Conservation (phyloP, 2,329 filamentous ascomycete species). For the Talaromyces pinophilus region DNA sequence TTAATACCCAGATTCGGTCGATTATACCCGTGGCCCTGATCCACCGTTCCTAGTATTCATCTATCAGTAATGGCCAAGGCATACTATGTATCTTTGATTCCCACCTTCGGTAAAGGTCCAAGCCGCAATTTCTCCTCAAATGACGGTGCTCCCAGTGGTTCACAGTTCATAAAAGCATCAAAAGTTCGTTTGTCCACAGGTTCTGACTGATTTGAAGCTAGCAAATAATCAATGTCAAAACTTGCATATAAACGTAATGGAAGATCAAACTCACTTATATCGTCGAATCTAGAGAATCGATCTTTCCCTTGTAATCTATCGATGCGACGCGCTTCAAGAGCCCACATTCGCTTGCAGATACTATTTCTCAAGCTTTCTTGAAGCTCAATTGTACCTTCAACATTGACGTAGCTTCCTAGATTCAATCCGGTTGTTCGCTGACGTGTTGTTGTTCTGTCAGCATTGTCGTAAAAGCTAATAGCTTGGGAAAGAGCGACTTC, state of each 20-base stretch:
- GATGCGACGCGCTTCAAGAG: constrained; percentile 45
- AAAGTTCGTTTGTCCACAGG: constrained; percentile 41
- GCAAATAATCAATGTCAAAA: constrained; percentile 6
- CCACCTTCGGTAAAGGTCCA: constrained; percentile 43
- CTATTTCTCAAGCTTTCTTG: constrained; percentile 42
- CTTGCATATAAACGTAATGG: background rate
- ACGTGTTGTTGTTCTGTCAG: constrained; percentile 40
- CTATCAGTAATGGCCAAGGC: constrained; percentile 27
- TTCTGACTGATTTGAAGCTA: constrained; percentile 36
- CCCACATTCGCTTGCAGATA: constrained; percentile 46
- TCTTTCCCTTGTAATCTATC: constrained; percentile 44
- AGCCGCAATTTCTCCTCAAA: constrained; percentile 43
- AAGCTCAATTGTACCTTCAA: constrained; percentile 46
- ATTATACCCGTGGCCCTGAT: constrained; percentile 38
- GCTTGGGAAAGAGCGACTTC: constrained; percentile 44
- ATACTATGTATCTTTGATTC: constrained; percentile 8
- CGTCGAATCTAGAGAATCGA: constrained; percentile 37
- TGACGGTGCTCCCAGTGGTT: constrained; percentile 35
- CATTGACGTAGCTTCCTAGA: constrained; percentile 47
- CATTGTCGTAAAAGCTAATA: constrained; percentile 45
- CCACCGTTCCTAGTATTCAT: constrained; percentile 36
- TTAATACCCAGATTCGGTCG: constrained; percentile 39
- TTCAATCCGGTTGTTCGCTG: constrained; percentile 43
- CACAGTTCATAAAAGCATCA: constrained; percentile 45
- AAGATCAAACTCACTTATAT: constrained; percentile 36